These are phyloP conservation scores for Rhodocollybia butyracea DNA, from an alignment of 768 basidiomycete species.

Conservation along the genomic window DNA sequence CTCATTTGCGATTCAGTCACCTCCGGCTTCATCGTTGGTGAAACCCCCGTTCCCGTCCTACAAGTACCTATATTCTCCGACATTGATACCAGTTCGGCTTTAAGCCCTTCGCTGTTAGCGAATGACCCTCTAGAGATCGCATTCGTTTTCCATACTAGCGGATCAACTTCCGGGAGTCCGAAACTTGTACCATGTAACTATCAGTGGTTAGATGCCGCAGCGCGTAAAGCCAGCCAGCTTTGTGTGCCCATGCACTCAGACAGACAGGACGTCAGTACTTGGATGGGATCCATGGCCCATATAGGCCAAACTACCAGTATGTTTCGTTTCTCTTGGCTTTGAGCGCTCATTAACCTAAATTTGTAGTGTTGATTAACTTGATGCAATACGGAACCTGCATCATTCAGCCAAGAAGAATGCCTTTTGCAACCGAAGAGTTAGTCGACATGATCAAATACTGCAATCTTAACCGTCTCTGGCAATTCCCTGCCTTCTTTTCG, in stretches of 20 bases:
- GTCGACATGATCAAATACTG: conserved; percentile 67
- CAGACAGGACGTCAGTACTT: conserved; percentile 64
- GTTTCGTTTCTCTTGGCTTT: conserved; percentile 26
- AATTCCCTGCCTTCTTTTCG: conserved; percentile 69
- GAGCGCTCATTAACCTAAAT: conserved; percentile 18
- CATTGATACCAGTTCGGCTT: conserved; percentile 22
- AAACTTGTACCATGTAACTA: conserved; percentile 73
- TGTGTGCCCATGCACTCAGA: conserved; percentile 43
- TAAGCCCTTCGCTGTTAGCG: conserved; percentile 33
- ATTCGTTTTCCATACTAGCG: conserved; percentile 79
- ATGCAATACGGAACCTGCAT: conserved; percentile 73
- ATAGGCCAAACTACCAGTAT: conserved; percentile 75
- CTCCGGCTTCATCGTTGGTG: conserved; percentile 39
- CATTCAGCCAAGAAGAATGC: conserved; percentile 64
- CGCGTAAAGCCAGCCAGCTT: conserved; percentile 54
- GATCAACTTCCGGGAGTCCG: conserved; percentile 78
- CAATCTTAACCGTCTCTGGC: conserved; percentile 70
- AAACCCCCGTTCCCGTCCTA: conserved; percentile 50
- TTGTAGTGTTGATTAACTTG: conserved; percentile 63
- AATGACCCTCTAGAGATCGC: conserved; percentile 22
- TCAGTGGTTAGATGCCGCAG: conserved; percentile 57
- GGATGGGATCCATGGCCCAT: conserved; percentile 86
- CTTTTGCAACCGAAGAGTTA: conserved; percentile 67
- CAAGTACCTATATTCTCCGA: conserved; percentile 37
- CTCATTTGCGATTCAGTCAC: conserved; percentile 58